Conservation (phyloP, 306 rosid species). For the Rosa chinensis region DNA sequence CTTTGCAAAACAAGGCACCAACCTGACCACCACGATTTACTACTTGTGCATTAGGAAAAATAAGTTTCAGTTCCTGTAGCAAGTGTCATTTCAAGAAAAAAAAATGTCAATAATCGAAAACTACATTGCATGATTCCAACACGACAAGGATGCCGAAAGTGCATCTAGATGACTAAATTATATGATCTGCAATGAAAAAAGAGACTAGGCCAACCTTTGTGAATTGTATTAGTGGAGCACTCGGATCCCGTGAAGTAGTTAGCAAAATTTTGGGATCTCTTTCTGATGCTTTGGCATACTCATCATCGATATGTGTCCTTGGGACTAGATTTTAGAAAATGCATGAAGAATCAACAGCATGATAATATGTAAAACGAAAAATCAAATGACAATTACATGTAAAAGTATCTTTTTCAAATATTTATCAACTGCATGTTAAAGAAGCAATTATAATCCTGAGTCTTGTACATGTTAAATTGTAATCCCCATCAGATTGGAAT, state of each 20-base stretch:
- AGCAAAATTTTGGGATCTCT: slow-evolving; percentile 82
- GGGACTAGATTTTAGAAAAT: slow-evolving; percentile 51
- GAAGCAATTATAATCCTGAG: background rate
- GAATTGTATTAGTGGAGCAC: slow-evolving; percentile 87
- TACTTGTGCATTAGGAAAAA: slow-evolving; percentile 86
- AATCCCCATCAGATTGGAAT: background rate
- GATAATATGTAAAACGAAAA: background rate
- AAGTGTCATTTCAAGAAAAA: slow-evolving; percentile 14
- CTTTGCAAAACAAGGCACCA: slow-evolving; percentile 14
- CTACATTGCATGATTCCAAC: background rate
- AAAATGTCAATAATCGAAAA: slow-evolving; percentile 1
- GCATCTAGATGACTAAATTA: background rate
- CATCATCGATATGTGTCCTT: slow-evolving; percentile 78
- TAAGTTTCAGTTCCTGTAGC: slow-evolving; percentile 72
- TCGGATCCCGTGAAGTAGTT: slow-evolving; percentile 89
- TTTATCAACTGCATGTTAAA: background rate
- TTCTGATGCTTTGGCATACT: slow-evolving; percentile 79
- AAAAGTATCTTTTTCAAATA: background rate
- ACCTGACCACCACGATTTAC: slow-evolving; percentile 99
- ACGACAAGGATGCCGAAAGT: background rate
- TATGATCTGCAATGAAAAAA: background rate
- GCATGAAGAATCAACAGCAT: background rate
- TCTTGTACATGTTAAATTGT: background rate
- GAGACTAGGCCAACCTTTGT: slow-evolving; percentile 59
- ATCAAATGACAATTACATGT: background rate